Base-by-base conservation (phyloP, 257 asterid genomes). In the Jaltomata sinuosa region DNA sequence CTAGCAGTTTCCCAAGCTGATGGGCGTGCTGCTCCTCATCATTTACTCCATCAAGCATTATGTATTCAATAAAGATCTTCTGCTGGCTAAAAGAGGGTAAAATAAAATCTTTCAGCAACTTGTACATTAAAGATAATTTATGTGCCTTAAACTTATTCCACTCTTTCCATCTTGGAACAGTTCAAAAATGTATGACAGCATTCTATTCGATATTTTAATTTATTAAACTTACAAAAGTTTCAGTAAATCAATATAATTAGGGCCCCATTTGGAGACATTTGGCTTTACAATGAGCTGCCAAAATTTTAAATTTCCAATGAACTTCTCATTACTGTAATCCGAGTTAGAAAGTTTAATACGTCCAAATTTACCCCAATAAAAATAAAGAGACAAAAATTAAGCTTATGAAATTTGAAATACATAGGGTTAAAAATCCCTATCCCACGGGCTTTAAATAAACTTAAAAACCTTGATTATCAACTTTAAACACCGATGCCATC, bases 21-120 rank as follows among this genome's bases (percentile, higher is more conserved):
- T 95, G 98, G 1, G 98, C 98, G 1, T 93, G 99, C 90, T 92
- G 90, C 89, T 93, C 97, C 85, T 87, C 97, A 84, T 97, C 99
- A 67, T 97, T 97, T 87, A 95, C 92, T 29, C 94, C 97, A 69
- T 97, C 97, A 74, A 97, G 99, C 98, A 97, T 97, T 85, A 97
- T 97, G 92, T 95, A 97, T 91, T 97, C 99, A 2, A 97, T 97
- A 84, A 97, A 91, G 82, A 97, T 95, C 83, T 94, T 97, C 79
- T 95, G 98, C 93, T 91, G 98, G 91, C 99, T 97, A 85, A 90
- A 67, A 83, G 65, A 86, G 74, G 82, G 79, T 25, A 65, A 86
- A 88, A 88, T 89, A 87, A 87, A 88, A 88, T 76, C 83, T 18
- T 59, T 79, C 82, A 71, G 86, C 84, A 82, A 65, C 85, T 49